Conservation (phyloP, 345 rosid genomes). For the Euphorbia pulcherrima region DNA sequence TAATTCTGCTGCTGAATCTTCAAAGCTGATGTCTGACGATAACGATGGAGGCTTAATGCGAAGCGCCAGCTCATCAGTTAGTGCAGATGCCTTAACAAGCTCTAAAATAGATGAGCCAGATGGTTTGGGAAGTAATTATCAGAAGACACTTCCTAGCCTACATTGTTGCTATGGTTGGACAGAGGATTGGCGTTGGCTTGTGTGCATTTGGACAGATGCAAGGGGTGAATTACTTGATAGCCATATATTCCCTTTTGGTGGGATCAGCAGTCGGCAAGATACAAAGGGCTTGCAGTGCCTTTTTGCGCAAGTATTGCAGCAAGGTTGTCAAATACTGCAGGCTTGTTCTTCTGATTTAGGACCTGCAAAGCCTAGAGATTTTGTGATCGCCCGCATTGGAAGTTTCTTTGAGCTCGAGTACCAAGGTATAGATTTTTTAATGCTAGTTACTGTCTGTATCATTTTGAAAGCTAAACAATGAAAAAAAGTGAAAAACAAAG, state of each 20-base stretch:
- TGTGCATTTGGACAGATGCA: constrained; percentile 98
- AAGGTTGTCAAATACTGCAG: constrained; percentile 96
- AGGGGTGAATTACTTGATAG: constrained; percentile 97
- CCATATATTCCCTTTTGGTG: constrained; percentile 96
- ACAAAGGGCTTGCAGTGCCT: constrained; percentile 98
- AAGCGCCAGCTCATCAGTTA: constrained; percentile 52
- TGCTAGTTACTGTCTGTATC: not conserved
- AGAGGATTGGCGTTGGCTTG: constrained; percentile 99
- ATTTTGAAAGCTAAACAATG: not conserved
- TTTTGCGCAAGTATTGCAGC: constrained; percentile 93
- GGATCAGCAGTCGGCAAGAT: constrained; percentile 98
- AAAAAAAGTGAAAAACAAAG: not conserved
- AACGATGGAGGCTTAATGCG: constrained; percentile 55
- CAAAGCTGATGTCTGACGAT: constrained; percentile 60
- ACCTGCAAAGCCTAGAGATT: constrained; percentile 78
- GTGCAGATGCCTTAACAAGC: constrained; percentile 54
- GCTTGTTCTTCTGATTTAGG: constrained; percentile 74
- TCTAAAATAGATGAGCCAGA: constrained; percentile 68
- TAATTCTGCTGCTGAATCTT: constrained; percentile 52
- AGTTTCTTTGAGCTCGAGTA: constrained; percentile 94
- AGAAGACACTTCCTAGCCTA: constrained; percentile 68
- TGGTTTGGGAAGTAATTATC: constrained; percentile 43
- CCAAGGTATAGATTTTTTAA: constrained; percentile 51
- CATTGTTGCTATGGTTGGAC: constrained; percentile 99
- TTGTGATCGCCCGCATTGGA: constrained; percentile 87